Percentiles rank a stretch among this genome's conserved stretches.
Conservation (phyloP, 306 rosid species). For the Dicorynia guianensis region DNA sequence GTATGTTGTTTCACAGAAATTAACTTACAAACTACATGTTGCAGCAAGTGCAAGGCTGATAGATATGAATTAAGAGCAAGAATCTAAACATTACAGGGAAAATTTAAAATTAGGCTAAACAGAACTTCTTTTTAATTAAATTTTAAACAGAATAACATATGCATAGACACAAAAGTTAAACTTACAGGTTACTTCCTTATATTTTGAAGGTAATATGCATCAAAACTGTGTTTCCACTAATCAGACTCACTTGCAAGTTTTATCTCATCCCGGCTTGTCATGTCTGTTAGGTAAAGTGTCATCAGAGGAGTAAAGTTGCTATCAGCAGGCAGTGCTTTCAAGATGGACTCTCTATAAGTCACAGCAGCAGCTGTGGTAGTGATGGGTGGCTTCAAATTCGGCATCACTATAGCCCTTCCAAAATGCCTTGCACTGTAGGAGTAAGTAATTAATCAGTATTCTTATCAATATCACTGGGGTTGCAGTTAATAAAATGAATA, state of each 20-base stretch:
- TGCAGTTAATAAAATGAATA: not conserved
- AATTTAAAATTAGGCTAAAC: not conserved
- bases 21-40: not conserved
- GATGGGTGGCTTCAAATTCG: conserved; percentile 88
- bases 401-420: conserved; percentile 93
- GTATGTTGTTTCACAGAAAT: not conserved
- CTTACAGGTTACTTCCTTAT: not conserved
- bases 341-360: conserved; percentile 73
- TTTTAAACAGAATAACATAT: not conserved
- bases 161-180: conserved; percentile 9
- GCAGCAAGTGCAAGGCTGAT: conserved; percentile 12
- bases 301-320: conserved; percentile 83
- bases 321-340: conserved; percentile 70
- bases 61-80: not conserved
- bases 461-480: not conserved
- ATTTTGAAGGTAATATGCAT: conserved; percentile 13
- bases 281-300: conserved; percentile 90
- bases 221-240: not conserved
- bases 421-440: conserved; percentile 70
- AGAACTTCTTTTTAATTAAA: conserved; percentile 3
- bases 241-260: conserved; percentile 79
- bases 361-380: conserved; percentile 74
- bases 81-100: not conserved
- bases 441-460: conserved; percentile 36
- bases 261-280: conserved; percentile 75